These are phyloP conservation scores for Trebouxia gelatinosa DNA, from an alignment of 163 green algal genomes.

Conservation along the genomic window DNA sequence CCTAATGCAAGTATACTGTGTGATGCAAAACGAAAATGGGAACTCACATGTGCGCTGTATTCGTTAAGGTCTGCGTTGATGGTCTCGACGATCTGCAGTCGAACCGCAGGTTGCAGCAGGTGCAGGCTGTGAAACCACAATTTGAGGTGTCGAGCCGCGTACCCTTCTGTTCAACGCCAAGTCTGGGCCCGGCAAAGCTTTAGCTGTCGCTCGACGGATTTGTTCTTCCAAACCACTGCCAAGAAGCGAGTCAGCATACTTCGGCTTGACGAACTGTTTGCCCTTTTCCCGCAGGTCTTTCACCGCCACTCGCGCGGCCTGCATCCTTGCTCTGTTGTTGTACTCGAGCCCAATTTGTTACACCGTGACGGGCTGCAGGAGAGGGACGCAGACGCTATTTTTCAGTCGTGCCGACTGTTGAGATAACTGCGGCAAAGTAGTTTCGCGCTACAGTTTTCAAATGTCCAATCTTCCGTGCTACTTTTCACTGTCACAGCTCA, in stretches of 20 bases:
- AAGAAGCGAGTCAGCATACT: constrained; percentile 11
- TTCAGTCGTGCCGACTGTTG: not conserved
- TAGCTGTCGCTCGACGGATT: constrained; percentile 30
- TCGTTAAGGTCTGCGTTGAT: constrained; percentile 12
- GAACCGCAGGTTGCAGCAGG: not conserved
- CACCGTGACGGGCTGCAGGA: too few relatives aligned
- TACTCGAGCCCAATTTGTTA: not conserved
- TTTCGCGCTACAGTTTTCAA: not conserved
- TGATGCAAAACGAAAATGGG: too few relatives aligned
- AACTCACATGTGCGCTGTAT: constrained; percentile 11
- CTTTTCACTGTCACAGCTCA: too few relatives aligned
- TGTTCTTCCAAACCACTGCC: constrained; percentile 12
- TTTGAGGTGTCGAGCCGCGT: not conserved
- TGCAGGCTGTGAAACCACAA: not conserved
- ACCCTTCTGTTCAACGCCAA: constrained; percentile 28
- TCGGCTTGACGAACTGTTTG: constrained; percentile 13
- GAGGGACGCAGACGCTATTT: too few relatives aligned
- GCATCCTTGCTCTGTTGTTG: not conserved
- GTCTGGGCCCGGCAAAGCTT: constrained; percentile 30
- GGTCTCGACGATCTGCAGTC: constrained; percentile 23
- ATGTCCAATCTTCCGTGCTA: too few relatives aligned
- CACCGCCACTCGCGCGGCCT: constrained; percentile 9
- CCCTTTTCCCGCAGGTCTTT: constrained; percentile 4
- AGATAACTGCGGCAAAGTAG: not conserved
- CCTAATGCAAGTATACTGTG: not conserved